Evolutionary conservation across 225 moss, liverwort and hornwort genomes (phyloP).

Genomic region (Anthoceros angustus): DNA sequence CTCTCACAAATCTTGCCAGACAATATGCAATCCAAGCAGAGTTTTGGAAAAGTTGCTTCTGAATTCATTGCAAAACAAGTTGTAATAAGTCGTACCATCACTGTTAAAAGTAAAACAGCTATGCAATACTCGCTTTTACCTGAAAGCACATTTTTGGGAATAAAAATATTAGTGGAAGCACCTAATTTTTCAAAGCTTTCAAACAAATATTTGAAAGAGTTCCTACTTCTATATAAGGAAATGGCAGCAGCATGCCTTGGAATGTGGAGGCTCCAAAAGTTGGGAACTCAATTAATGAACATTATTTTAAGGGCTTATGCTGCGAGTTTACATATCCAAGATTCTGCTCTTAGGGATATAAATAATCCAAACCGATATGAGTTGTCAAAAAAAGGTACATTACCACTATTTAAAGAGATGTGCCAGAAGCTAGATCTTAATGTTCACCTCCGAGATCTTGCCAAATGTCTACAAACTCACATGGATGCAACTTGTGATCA

Average conservation of each 20-base stretch:
- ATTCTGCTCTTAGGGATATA: not conserved
- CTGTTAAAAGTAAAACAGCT: not conserved
- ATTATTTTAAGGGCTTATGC: not conserved
- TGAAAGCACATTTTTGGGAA: not conserved
- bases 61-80: not conserved
- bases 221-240: not conserved
- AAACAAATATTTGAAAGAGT: not conserved
- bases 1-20: not conserved
- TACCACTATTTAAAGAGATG: not conserved
- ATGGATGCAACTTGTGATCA: not conserved
- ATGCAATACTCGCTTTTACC: not conserved
- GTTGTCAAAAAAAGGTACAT: not conserved
- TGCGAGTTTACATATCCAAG: not conserved
- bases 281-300: not conserved
- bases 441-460: not conserved
- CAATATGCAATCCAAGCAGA: not conserved
- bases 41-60: not conserved
- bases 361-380: not conserved
- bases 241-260: not conserved
- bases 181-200: not conserved
- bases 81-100: too few relatives aligned
- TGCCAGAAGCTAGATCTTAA: not conserved
- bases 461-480: not conserved
- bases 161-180: not conserved
- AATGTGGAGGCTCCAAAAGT: constrained; percentile 2